Base-by-base conservation (phyloP, 2,329 filamentous ascomycete species). In the Trichoderma afroharzianum region DNA sequence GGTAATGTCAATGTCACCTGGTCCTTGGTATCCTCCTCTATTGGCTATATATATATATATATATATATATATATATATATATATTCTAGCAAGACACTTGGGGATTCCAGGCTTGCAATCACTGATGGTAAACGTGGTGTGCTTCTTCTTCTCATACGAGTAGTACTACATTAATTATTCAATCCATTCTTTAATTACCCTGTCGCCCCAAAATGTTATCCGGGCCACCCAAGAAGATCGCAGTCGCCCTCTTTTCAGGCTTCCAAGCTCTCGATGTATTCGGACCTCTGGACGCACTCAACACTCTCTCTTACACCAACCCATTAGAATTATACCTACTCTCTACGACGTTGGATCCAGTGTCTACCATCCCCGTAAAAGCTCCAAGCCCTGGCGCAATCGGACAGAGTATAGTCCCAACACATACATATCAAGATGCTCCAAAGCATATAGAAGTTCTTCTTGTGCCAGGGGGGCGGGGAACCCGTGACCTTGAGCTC, bases 211-310 rank as follows among this genome's bases (percentile, higher is more conserved):
- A 43, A n/a, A 63, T 63, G 68, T 30, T 32, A 64, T 5, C 59
- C 1, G 24, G 15, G 18, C 62, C 72, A n/a, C 63, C 30, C 74
- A 73, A 71, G 15, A 76, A 76, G 26, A 79, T 76, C 59, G 81
- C 78, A 32, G 74, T 83, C 26, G 76, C 81, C 24, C 73, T 83
- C 1, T 83, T 80, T 73, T 74, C 75, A 1, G 80, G 77, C 30
- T 83, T 82, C 73, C 78, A 82, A 66, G 77, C 79, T 2, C 77
- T 83, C 36, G 82, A 83, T 63, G 79, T 80, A 30, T 82, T 88
- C 64, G 83, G 83, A 0, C 80, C 81, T 2, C 63, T 82, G 4
- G 81, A 82, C 32, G 74, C 77, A 4, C 75, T 82, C 18, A 80
- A 81, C 64, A 72, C 77, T 24, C 72, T 80, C 21, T 77, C 78